Base-by-base conservation (phyloP, 257 asterid genomes). In the Marsdenia floribunda region DNA sequence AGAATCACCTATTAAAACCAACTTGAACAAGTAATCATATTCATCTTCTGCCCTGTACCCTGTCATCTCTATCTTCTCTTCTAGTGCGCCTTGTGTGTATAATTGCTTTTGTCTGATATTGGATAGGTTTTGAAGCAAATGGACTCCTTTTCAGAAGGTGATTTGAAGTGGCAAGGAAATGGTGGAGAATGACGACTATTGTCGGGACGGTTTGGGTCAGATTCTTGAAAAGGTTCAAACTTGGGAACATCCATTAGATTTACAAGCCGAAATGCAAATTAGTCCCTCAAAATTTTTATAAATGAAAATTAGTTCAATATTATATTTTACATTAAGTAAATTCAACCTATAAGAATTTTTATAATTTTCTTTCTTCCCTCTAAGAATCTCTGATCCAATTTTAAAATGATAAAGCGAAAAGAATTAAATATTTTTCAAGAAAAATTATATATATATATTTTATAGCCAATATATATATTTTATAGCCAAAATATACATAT, bases 1-100 rank as follows among this genome's bases (percentile, higher is more conserved):
- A 21, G 79, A 76, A 76, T 76, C 79, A 55, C 79, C 79, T 52
- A 68, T 76, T 16, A 76, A 42, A 12, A 76, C 79, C 16, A 76
- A 18, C 70, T 76, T 76, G 46, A 76, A 76, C 79, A 76, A 76
- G 73, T 76, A 76, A 54, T 76, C 74, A 76, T 76, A 76, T 35
- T 76, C 79, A 76, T 69, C 79, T 53, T 76, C 79, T 53, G 60
- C 60, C 68, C 38, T 68, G 60, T 68, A 76, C 26, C 79, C 68
- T 33, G 79, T n/a, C 79, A 76, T 75, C 6, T 52, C 70, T 68
- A 24, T 68, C 57, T 38, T 22, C 18, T 22, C 29, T 5, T 73
- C 24, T 9, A 4, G 5, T 21, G 3, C 22, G 44, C n/a, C 24
- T 52, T 21, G 10, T 67, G n/a, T 33, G 4, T 52, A 22, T 15